These are phyloP conservation scores for Arabidopsis thaliana DNA, from an alignment of 345 rosid species.

Conservation along the genomic window DNA sequence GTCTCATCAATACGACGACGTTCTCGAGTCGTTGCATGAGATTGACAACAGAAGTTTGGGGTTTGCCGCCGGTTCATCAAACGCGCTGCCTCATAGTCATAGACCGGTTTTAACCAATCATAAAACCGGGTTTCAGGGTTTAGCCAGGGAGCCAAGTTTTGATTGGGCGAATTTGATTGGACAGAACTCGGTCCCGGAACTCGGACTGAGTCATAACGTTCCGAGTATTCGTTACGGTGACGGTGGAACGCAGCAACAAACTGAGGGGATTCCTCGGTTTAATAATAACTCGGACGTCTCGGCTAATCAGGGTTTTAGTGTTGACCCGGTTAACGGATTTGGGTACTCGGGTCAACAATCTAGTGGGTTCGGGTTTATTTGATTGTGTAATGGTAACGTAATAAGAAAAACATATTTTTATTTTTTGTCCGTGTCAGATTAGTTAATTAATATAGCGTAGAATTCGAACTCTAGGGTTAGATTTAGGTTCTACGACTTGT, in stretches of 20 bases:
- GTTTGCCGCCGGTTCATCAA: constrained; percentile 51
- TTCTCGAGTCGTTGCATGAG: constrained; percentile 67
- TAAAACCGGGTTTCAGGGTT: constrained; percentile 48
- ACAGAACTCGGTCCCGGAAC: constrained; percentile 50
- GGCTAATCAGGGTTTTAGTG: constrained; percentile 37
- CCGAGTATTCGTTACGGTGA: constrained; percentile 42
- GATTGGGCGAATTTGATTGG: constrained; percentile 72
- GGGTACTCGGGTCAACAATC: constrained; percentile 45
- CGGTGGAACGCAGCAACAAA: constrained; percentile 43
- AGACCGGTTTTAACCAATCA: constrained; percentile 53
- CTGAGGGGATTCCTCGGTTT: constrained; percentile 38
- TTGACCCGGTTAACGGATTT: constrained; percentile 40
- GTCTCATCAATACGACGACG: constrained; percentile 79
- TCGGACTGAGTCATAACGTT: constrained; percentile 45
- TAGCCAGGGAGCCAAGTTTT: constrained; percentile 45
- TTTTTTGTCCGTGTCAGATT: constrained; percentile 27
- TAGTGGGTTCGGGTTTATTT: constrained; percentile 45
- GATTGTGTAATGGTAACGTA: constrained; percentile 37
- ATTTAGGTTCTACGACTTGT: constrained; percentile 36
- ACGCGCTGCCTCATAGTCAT: constrained; percentile 35
- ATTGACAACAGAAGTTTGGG: constrained; percentile 53
- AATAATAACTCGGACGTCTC: constrained; percentile 27
- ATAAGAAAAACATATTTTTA: background rate
- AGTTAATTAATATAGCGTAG: constrained; percentile 13
- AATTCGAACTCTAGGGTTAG: constrained; percentile 28